These are phyloP conservation scores for Ogataea pini DNA, from an alignment of 805 yeast species.

Conservation along the genomic window DNA sequence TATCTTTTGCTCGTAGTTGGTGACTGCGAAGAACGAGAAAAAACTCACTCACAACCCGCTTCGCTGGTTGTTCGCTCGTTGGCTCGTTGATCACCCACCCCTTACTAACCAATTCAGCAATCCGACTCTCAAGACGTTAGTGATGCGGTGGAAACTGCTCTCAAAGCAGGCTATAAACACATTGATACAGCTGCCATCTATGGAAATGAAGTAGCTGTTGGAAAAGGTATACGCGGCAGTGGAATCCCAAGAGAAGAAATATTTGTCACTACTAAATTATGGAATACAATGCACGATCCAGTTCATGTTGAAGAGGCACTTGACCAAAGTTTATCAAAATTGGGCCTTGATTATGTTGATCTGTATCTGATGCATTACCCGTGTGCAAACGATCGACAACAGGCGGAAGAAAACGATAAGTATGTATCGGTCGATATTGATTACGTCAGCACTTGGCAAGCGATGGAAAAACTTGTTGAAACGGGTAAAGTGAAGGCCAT, in stretches of 20 bases:
- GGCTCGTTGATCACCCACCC: too few species aligned
- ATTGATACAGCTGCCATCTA: conserved; percentile 77
- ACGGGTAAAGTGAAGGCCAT: conserved; percentile 61
- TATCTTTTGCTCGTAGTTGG: too few species aligned
- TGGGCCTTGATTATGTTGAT: conserved; percentile 63
- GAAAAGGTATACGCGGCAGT: conserved; percentile 53
- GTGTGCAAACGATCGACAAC: conserved; percentile 41
- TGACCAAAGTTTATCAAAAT: conserved; percentile 48
- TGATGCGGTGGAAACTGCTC: conserved; percentile 59
- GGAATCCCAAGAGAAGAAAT: conserved; percentile 50
- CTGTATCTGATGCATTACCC: conserved; percentile 74
- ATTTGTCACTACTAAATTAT: conserved; percentile 65
- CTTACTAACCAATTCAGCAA: conserved; percentile 36
- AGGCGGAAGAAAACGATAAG: conserved; percentile 34
- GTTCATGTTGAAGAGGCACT: conserved; percentile 47
- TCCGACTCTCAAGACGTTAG: conserved; percentile 48
- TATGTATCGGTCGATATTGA: conserved; percentile 39
- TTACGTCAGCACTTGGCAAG: conserved; percentile 63
- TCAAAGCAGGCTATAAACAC: conserved; percentile 70
- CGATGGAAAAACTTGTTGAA: conserved; percentile 58
- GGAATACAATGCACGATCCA: conserved; percentile 42
- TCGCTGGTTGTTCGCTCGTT: too few species aligned
- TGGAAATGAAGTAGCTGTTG: conserved; percentile 58
- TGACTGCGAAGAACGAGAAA: too few species aligned
- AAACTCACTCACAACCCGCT: too few species aligned